A percentile compares a stretch with the other conserved stretches of the same genome.
Conservation (phyloP, 1,139 yeast genomes). For the Fermentozyma sake region DNA sequence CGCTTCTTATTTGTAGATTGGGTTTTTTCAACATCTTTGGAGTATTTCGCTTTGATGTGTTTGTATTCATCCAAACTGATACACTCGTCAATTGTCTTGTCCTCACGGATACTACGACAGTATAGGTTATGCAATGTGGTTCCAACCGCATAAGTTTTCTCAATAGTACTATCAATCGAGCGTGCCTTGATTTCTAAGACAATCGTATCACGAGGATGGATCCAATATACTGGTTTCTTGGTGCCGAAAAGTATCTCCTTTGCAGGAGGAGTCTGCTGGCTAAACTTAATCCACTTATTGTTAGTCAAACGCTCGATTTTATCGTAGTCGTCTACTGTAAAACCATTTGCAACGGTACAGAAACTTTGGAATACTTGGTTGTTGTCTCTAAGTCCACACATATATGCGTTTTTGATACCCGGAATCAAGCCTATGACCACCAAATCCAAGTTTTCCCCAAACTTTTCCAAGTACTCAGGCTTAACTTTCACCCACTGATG, state of each 20-base stretch:
- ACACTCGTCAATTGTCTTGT: constrained; percentile 56
- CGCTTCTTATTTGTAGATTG: constrained; percentile 25
- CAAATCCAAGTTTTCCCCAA: constrained; percentile 83
- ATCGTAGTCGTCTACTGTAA: constrained; percentile 58
- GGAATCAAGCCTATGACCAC: constrained; percentile 73
- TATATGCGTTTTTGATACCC: constrained; percentile 68
- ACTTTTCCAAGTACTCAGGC: constrained; percentile 83
- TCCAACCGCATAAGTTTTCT: constrained; percentile 54
- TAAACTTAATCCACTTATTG: constrained; percentile 56
- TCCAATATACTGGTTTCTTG: constrained; percentile 69
- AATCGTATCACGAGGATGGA: constrained; percentile 69
- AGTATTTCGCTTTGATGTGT: constrained; percentile 27
- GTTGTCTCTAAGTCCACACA: constrained; percentile 59
- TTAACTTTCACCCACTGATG: constrained; percentile 80
- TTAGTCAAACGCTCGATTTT: constrained; percentile 54
- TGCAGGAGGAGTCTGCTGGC: constrained; percentile 34
- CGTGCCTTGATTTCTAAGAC: constrained; percentile 87
- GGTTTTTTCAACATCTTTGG: constrained; percentile 19
- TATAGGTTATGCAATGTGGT: constrained; percentile 75
- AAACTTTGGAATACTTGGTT: constrained; percentile 46
- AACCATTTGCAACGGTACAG: constrained; percentile 83
- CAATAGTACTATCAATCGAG: constrained; percentile 52
- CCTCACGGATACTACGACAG: constrained; percentile 63
- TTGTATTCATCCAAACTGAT: constrained; percentile 55
- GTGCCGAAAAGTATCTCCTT: constrained; percentile 54